Base-by-base conservation (phyloP, 164 flowering plant genomes). In the Litsea cubeba region DNA sequence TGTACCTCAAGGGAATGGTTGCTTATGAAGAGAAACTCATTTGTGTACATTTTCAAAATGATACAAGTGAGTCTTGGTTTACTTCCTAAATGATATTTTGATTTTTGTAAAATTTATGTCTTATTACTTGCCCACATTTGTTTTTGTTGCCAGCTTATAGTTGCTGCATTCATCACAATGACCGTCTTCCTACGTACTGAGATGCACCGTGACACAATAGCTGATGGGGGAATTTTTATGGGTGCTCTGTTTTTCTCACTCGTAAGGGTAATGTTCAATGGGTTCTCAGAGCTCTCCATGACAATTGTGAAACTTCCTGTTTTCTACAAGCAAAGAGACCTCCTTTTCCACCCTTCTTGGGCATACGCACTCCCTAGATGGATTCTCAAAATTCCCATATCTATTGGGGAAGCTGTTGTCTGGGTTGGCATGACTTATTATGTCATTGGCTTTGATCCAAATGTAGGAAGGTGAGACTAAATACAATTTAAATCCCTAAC, bases 281-380 rank as follows among this genome's bases (percentile, higher is more conserved):
- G 89, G 23, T 78, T 82, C n/a, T 68, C 80, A 0, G 92, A 88
- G 75, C 82, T 88, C 4, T 40, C 85, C 22, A 62, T 83, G 69
- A 84, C 84, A 6, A 72, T 87, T 12, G 50, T 49, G 22, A 85
- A 79, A 62, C 89, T 88, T 74, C 90, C 92, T 3, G 85, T 83
- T 28, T 88, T 88, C 67, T 88, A 81, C 73, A 88, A 88, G 84
- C 92, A 88, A 75, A 74, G 92, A 57, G 89, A 86, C 73, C 84
- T 81, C 54, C 82, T 79, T 1, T 85, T 88, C 63, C 83, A 74
- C 54, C 92, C 92, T 75, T 50, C 90, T 17, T 76, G 78, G 78
- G 71, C 78, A 24, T 76, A 51, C 24, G 17, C 72, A 11, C 70
- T 76, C 5, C 78, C 78, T 57, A 54, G 68, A 51, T 76, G 75